A percentile compares a stretch with the other conserved stretches of the same genome.
Evolutionary conservation across 345 rosid species (phyloP).

Genomic region (Brassica rapa): DNA sequence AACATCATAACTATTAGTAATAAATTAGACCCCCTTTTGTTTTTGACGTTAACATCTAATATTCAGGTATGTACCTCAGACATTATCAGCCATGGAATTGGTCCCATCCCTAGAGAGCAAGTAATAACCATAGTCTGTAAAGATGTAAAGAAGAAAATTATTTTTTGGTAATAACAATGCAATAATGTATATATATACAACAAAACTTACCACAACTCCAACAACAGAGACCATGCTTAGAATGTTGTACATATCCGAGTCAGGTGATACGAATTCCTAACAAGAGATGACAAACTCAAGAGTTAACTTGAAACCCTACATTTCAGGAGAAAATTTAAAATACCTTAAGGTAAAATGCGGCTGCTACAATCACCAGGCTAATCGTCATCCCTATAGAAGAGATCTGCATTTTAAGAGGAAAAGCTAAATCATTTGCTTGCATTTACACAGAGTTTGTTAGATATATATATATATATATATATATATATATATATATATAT

Average conservation of each 20-base stretch:
- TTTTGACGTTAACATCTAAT: neutral
- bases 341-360: slow-evolving; percentile 73
- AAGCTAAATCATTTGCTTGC: neutral
- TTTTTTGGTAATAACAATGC: neutral
- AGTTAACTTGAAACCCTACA: slow-evolving; percentile 16
- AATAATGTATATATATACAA: neutral
- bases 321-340: neutral
- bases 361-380: slow-evolving; percentile 68
- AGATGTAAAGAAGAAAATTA: neutral
- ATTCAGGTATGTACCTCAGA: slow-evolving; percentile 68
- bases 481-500: neutral
- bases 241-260: slow-evolving; percentile 54
- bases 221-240: slow-evolving; percentile 74
- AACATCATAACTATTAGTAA: neutral
- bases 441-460: neutral
- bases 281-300: slow-evolving; percentile 22
- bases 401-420: slow-evolving; percentile 48
- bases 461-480: neutral
- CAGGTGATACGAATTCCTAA: slow-evolving; percentile 60
- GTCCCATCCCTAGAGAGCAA: slow-evolving; percentile 92
- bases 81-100: slow-evolving; percentile 97
- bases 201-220: slow-evolving; percentile 81
- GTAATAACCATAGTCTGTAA: slow-evolving; percentile 67
- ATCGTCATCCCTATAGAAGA: slow-evolving; percentile 78
- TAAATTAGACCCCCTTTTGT: neutral